Evolutionary conservation across 805 yeast species (phyloP), one percentile per base, ranked within the genome.

Genomic region (Cyberlindnera veronae): DNA sequence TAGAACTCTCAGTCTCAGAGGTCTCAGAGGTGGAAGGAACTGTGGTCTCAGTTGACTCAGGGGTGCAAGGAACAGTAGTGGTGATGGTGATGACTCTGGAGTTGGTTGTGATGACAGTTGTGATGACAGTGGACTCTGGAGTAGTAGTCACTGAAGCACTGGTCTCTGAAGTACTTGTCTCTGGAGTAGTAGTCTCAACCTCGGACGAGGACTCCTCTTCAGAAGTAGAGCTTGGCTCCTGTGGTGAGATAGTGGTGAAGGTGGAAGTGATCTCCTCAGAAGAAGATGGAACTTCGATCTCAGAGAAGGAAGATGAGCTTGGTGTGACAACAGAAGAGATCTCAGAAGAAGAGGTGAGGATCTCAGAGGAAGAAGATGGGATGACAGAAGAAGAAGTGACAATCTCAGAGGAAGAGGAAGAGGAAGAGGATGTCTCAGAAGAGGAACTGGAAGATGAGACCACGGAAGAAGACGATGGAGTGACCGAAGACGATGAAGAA

Each of bases 51-150:
- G 13, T 11, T 7, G 21, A 15, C n/a, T 14, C 29, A 3, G 36
- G 6, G 18, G 34, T 41, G 22, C 28, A 30, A 11, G 41, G 36
- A 30, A 31, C 36, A 11, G 40, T 33, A 9, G 39, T 30, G 17
- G 35, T 29, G 27, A 23, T 19, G 4, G 34, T 31, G 22, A 15
- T 16, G 15, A 30, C n/a, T 14, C 5, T n/a, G 29, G 35, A 29
- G 35, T 36, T 29, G 6, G 35, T 32, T 6, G 40, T 34, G 28
- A 21, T 19, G 11, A 32, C 31, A 9, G 29, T 28, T 10, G 41
- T 17, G 11, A 29, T 33, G 13, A 29, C 19, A 19, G 32, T 29
- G 20, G 37, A 27, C 20, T 29, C 22, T 13, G 22, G n/a, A 29
- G 22, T 6, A n/a, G n/a, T n/a, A n/a, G n/a, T n/a, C n/a, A n/a